phyloP scores from a whole-genome alignment of 1,139 yeast species.

The Casaregolazyma lundiana region DNA sequence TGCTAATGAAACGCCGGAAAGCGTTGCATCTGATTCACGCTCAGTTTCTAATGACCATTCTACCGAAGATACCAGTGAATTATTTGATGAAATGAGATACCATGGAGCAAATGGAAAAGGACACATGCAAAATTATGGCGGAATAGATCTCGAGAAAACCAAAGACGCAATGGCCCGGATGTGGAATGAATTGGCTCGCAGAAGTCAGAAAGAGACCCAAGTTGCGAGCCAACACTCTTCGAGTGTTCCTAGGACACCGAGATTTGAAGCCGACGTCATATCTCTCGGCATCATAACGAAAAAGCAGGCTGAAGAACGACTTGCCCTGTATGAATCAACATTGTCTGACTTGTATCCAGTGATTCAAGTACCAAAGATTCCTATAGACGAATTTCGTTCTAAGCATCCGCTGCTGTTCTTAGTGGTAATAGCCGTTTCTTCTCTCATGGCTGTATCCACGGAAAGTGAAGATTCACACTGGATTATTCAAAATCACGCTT shows the following conservation, averaged over 20 bases:
- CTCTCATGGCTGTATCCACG: conserved; percentile 31
- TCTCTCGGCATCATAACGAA: conserved; percentile 30
- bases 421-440: conserved; percentile 59
- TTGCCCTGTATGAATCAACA: conserved; percentile 26
- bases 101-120: not conserved
- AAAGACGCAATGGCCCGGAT: conserved; percentile 28
- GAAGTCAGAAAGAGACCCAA: conserved; percentile 25
- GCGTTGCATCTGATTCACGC: not conserved
- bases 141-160: conserved; percentile 23
- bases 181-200: conserved; percentile 30
- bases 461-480: conserved; percentile 34
- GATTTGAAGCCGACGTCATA: conserved; percentile 30
- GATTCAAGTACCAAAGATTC: conserved; percentile 42
- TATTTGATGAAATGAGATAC: not conserved
- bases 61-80: not conserved
- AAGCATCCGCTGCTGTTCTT: conserved; percentile 59
- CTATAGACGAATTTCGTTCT: conserved; percentile 46
- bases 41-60: not conserved
- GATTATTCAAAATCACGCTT: conserved; percentile 54
- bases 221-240: conserved; percentile 20
- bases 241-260: conserved; percentile 22
- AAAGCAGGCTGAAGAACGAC: conserved; percentile 32
- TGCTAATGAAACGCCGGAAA: not conserved
- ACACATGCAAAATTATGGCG: conserved; percentile 12
- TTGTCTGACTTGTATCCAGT: conserved; percentile 45